Evolutionary conservation across 2,329 filamentous ascomycete species (phyloP).

Genomic region (Thielaviopsis cerberus): DNA sequence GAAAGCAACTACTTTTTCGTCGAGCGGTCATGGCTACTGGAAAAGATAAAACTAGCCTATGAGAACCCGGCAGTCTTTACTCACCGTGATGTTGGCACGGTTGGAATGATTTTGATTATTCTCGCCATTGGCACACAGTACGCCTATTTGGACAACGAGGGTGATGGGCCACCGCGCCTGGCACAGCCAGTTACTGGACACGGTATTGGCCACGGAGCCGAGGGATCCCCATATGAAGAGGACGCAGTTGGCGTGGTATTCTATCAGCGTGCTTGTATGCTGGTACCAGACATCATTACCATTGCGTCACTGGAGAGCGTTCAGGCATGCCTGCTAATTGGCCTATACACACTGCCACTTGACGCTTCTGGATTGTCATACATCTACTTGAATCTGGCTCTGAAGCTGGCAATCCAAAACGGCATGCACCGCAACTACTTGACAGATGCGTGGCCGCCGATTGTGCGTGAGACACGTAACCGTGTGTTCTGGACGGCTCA

Average conservation of each 20-base stretch:
- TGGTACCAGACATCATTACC: conserved; percentile 38
- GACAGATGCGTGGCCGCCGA: conserved; percentile 27
- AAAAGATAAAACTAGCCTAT: conserved; percentile 25
- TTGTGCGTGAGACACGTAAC: conserved; percentile 33
- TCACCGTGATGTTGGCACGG: conserved; percentile 23
- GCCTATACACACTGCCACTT: conserved; percentile 34
- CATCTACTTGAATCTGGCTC: conserved; percentile 35
- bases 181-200: conserved; percentile 8
- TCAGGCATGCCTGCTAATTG: conserved; percentile 37
- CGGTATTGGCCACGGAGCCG: conserved; percentile 13
- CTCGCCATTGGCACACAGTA: conserved; percentile 33
- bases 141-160: conserved; percentile 24
- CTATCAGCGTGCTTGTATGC: conserved; percentile 35
- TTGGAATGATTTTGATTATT: conserved; percentile 28
- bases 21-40: conserved; percentile 24
- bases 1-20: conserved; percentile 32
- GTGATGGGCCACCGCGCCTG: conserved; percentile 12
- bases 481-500: conserved; percentile 40
- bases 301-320: conserved; percentile 37
- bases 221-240: conserved; percentile 22
- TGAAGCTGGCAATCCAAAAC: conserved; percentile 40
- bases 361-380: conserved; percentile 38
- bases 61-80: conserved; percentile 21
- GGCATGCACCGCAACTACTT: conserved; percentile 37
- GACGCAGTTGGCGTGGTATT: conserved; percentile 36